These are phyloP conservation scores for Berkeleyomyces rouxiae DNA, from an alignment of 2,329 filamentous ascomycete genomes.

Conservation along the genomic window DNA sequence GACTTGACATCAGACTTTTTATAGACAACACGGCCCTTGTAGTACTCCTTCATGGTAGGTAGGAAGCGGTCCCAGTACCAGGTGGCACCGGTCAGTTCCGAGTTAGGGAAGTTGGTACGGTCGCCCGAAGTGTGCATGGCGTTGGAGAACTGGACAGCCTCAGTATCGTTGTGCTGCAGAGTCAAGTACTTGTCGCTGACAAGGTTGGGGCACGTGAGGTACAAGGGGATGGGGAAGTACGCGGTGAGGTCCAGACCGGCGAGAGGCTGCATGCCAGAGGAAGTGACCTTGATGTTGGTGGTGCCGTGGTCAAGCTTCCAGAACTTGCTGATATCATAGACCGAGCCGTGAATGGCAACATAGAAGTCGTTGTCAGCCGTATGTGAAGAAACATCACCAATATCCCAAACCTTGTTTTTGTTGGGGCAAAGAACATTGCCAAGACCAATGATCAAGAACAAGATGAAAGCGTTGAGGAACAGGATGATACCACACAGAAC, in stretches of 20 bases:
- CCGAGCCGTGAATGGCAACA: constrained; percentile 71
- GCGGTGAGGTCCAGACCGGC: constrained; percentile 62
- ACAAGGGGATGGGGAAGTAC: constrained; percentile 74
- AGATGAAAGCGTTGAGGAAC: constrained; percentile 60
- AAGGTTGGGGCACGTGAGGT: constrained; percentile 55
- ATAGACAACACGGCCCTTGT: constrained; percentile 74
- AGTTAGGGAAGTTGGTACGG: constrained; percentile 36
- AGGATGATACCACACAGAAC: constrained; percentile 67
- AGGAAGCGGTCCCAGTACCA: constrained; percentile 69
- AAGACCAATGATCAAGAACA: constrained; percentile 88
- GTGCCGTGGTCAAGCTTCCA: constrained; percentile 77
- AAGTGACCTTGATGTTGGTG: constrained; percentile 40
- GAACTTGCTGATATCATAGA: constrained; percentile 86
- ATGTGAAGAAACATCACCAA: constrained; percentile 52
- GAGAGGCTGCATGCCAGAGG: constrained; percentile 55
- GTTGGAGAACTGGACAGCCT: constrained; percentile 26
- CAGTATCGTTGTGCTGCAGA: constrained; percentile 49
- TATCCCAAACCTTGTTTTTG: constrained; percentile 74
- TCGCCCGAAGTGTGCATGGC: constrained; percentile 58
- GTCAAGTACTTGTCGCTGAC: constrained; percentile 40
- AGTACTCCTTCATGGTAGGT: constrained; percentile 68
- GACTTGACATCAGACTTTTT: constrained; percentile 38
- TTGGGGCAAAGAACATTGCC: constrained; percentile 79
- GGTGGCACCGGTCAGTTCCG: constrained; percentile 40
- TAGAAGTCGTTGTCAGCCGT: constrained; percentile 61